Evolutionary conservation across 1,284 basidiomycete species (phyloP), one percentile per base, ranked within the genome.

Genomic region (Fomitopsis schrenkii): DNA sequence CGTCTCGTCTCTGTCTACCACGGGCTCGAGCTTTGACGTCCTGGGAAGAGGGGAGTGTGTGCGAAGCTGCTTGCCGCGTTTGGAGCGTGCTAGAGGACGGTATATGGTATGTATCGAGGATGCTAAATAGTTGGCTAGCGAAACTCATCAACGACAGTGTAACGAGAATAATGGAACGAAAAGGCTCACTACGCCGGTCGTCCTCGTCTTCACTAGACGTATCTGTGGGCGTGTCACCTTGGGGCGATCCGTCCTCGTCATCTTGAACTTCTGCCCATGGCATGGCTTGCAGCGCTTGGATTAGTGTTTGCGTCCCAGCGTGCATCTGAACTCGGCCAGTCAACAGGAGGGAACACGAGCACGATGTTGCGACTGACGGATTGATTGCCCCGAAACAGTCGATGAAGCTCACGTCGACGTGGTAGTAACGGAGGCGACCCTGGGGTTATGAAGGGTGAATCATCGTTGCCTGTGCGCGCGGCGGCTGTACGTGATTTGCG

Each of bases 31-130:
- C 41, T 57, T 46, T 60, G 59, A 60, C 52, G 63, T 65, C 56
- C 58, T 66, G 17, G 68, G 59, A 30, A 64, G 60, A 28, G 63
- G 60, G 26, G 48, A 59, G 35, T 55, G 36, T 55, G 64, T 60
- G 78, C 77, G 38, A 33, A 33, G 30, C 66, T 65, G 55, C 72
- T 76, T 82, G 35, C 77, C 74, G 48, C 81, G 80, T 59, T 81
- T 82, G 8, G 82, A 85, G 42, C 85, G 84, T 10, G 88, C 90
- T 45, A 93, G 75, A n/a, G 92, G 91, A 36, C 90, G 85, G 69
- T 94, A 86, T 59, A 94, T 93, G 33, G 92, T 85, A 68, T 94
- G 91, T 52, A 94, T 91, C n/a, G 90, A 92, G 22, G 90, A 93
- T 1, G 90, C 83, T 59, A 93, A 74, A n/a, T 76, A 81, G 57